Evolutionary conservation across 2,329 filamentous ascomycete genomes (phyloP).

Genomic region (Phaeosphaeriaceae sp.): DNA sequence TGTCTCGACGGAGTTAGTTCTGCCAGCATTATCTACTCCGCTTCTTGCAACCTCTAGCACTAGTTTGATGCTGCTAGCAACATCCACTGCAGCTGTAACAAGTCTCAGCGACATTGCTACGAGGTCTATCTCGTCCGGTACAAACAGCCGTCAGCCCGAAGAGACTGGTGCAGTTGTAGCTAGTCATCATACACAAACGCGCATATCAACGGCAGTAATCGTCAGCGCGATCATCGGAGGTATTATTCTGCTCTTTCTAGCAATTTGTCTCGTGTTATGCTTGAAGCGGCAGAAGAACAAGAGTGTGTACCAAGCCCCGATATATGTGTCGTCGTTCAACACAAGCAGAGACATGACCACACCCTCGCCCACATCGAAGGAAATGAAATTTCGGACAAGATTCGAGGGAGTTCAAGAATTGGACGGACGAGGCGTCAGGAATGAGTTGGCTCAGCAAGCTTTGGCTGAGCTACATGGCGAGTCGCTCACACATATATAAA

Average conservation of each 20-base stretch:
- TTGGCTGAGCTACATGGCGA: background rate
- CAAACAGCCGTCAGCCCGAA: background rate
- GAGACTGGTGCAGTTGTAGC: background rate
- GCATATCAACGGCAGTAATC: constrained; percentile 23
- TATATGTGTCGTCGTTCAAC: constrained; percentile 29
- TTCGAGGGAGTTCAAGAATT: background rate
- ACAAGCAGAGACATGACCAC: constrained; percentile 32
- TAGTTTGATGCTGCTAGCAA: background rate
- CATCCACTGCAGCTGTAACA: background rate
- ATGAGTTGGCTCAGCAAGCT: background rate
- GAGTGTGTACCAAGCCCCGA: constrained; percentile 29
- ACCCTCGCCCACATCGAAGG: background rate
- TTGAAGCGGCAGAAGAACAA: constrained; percentile 16
- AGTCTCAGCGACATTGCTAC: background rate
- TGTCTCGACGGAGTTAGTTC: background rate
- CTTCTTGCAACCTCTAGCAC: background rate
- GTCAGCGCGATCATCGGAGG: constrained; percentile 32
- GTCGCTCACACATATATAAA: background rate
- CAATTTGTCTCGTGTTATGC: constrained; percentile 16
- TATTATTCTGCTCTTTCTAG: constrained; percentile 14
- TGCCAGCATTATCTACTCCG: background rate
- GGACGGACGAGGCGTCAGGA: background rate
- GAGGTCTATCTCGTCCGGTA: background rate
- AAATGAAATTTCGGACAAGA: background rate
- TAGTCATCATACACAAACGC: background rate